Evolutionary conservation across 148 eudicot species (phyloP).

Genomic region (Camellia granthamiana): DNA sequence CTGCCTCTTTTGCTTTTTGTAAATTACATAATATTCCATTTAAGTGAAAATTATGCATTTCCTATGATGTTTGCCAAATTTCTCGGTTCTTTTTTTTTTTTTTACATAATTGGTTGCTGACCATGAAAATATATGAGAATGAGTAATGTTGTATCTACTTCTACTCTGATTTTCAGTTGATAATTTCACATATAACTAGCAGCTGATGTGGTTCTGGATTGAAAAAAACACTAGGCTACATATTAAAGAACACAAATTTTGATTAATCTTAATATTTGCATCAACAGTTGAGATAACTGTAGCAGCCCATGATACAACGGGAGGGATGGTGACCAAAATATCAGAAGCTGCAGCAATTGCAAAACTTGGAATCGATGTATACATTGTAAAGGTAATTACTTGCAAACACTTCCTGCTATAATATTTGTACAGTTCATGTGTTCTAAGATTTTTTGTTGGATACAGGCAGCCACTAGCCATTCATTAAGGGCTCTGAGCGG

Average conservation of each 20-base stretch:
- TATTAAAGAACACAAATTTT: neutral
- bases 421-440: neutral
- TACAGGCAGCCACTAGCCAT: conserved; percentile 92
- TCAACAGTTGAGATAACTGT: conserved; percentile 77
- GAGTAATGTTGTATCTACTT: neutral
- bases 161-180: neutral
- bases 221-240: neutral
- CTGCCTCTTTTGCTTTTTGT: neutral
- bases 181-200: neutral
- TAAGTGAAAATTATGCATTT: neutral
- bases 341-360: conserved; percentile 93
- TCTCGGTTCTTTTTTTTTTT: neutral
- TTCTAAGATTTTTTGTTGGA: neutral
- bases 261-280: neutral
- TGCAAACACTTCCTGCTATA: neutral
- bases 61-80: neutral
- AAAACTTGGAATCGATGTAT: conserved; percentile 88
- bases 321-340: conserved; percentile 91
- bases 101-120: neutral
- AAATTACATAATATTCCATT: neutral
- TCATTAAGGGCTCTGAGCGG: conserved; percentile 75
- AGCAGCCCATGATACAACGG: conserved; percentile 94
- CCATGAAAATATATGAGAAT: neutral
- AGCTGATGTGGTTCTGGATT: neutral
- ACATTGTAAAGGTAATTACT: conserved; percentile 68